Conservation (phyloP, 257 asterid species). For the Thymus quinquecostatus region DNA sequence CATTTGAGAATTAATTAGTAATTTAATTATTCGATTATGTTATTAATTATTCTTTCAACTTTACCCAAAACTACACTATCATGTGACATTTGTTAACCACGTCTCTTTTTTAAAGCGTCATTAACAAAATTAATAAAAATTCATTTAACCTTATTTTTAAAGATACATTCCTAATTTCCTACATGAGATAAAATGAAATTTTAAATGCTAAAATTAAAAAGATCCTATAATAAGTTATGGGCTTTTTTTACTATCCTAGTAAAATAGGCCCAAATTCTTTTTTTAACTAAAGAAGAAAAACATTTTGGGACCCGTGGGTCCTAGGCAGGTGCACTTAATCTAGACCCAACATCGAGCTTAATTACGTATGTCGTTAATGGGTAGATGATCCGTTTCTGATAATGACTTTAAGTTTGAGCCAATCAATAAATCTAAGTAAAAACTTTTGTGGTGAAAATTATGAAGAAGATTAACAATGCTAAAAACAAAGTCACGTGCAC, state of each 20-base stretch:
- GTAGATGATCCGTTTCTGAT: no score
- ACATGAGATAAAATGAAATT: background rate
- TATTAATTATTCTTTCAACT: slow-evolving; percentile 31
- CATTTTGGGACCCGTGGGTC: no score
- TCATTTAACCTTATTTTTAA: background rate
- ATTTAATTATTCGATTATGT: slow-evolving; percentile 24
- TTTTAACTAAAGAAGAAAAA: no score
- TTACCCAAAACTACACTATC: slow-evolving; percentile 26
- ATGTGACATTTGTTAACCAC: slow-evolving; percentile 39
- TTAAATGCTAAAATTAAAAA: background rate
- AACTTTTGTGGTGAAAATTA: background rate
- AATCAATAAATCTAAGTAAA: background rate
- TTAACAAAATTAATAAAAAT: background rate
- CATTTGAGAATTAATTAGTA: slow-evolving; percentile 29
- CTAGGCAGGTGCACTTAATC: no score
- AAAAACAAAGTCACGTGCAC: slow-evolving; percentile 51
- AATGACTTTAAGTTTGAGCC: no score
- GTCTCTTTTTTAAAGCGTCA: slow-evolving; percentile 25
- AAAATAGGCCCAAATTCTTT: no score
- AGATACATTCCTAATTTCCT: background rate
- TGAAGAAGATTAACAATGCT: background rate
- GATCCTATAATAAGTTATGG: no score
- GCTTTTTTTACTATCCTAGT: no score
- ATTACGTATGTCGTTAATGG: no score
- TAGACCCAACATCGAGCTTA: no score